Evolutionary conservation across 2,329 filamentous ascomycete genomes (phyloP), one percentile per base, ranked within the genome.

Genomic region (Monilinia fructigena): DNA sequence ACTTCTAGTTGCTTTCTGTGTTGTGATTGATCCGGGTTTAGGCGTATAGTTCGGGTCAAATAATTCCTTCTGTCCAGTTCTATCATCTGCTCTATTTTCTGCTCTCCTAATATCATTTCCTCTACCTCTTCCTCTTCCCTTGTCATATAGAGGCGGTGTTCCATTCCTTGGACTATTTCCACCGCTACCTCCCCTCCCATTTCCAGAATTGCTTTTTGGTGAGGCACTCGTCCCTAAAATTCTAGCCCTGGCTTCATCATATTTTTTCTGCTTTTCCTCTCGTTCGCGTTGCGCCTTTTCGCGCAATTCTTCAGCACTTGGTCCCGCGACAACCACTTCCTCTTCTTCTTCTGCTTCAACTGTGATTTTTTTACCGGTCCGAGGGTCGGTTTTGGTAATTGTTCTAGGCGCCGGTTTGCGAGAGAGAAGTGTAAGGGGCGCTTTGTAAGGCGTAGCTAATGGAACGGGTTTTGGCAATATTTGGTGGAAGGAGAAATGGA

Each of bases 241-340:
- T 76, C 93, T 90, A 73, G 94, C 92, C 40, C 94, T 85, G 7
- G 89, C 91, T 79, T 97, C 93, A 68, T 96, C 91, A 76, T 97
- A 97, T 68, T 90, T 90, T 66, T 88, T 88, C 80, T 96, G 91
- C 80, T 95, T 97, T 79, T 96, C 93, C 75, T 96, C 93, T 12
- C 88, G 85, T 72, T 96, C 92, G 59, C 85, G 84, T 76, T 92
- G 87, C 63, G 93, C 91, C 74, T 90, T 90, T 31, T 87, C 85
- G 69, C 90, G 87, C 45, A 93, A 85, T 79, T 97, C 90, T 73
- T 94, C 91, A 4, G 89, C 85, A 0, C 86, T 90, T 54, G 86
- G 85, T 72, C 87, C 86, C 26, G 83, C 81, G 69, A 86, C 85
- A 75, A 85, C 87, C 64, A 80, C 78, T 65, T 87, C 85, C 63